Evolutionary conservation across 208 protist genomes (phyloP), one percentile per base, ranked within the genome.

Genomic region (Trypanosoma platydactyli): DNA sequence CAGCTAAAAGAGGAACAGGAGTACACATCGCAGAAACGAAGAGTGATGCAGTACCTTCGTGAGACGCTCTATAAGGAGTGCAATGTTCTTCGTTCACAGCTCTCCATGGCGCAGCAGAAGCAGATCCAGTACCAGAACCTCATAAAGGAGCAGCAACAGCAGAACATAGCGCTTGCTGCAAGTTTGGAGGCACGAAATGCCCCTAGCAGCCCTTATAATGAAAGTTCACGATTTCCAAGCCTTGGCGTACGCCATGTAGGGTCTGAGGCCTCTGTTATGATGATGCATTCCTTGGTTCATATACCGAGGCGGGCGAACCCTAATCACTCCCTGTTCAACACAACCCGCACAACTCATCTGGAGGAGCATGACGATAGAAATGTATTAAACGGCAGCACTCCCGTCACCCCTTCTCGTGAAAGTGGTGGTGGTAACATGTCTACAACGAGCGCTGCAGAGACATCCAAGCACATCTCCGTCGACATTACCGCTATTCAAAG

Each of bases 51-150:
- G 50, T 93, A 96, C 76, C 68, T 96, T 30, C 86, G 91, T 40
- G 78, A 86, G 35, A 94, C 88, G 2, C 76, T 96, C 9, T 79
- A 91, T 55, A 76, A 82, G 49, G 88, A 96, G 73, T 94, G 88
- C 64, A 80, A 77, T 41, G 72, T 83, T 61, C 84, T 96, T 5
- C 88, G 91, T 40, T 70, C 80, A 16, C 91, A 96, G 65, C 76
- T 96, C 38, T 77, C 62, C 64, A 51, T 77, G 18, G 83, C 81
- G 15, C 76, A 65, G 35, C 64, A 79, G 13, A 80, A 65, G 46
- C 58, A 58, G 45, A 64, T 72, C 25, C 55, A 72, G 5, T 65
- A 65, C 27, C 71, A 70, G 30, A 25, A 22, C 12, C 18, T 68
- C 6, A 9, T 68, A 38, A 74, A 76, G 33, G 76, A 90, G 33